Percentiles rank a stretch among this genome's conserved stretches.
These are phyloP conservation scores for Kalmusia sp. DNA, from an alignment of 2,329 filamentous ascomycete genomes.

Conservation along the genomic window DNA sequence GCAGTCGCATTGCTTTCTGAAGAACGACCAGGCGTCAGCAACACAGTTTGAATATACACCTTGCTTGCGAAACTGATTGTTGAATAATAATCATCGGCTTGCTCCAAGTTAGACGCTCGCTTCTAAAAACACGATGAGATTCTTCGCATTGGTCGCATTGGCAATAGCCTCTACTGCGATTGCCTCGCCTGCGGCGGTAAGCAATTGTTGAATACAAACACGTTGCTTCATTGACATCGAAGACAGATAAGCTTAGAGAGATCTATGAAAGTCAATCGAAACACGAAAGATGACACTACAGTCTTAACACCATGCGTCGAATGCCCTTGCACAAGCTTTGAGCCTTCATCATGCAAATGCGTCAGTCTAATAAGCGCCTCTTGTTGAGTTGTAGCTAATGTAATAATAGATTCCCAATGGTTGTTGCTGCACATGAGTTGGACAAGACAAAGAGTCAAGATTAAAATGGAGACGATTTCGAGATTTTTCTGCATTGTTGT, in stretches of 20 bases:
- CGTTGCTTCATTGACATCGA: neutral
- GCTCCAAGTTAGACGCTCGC: neutral
- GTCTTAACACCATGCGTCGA: slow-evolving; percentile 24
- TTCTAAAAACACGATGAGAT: slow-evolving; percentile 28
- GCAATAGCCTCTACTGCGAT: slow-evolving; percentile 24
- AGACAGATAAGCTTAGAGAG: slow-evolving; percentile 31
- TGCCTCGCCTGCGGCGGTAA: slow-evolving; percentile 34
- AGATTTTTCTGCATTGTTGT: no score
- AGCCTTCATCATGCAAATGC: slow-evolving; percentile 26
- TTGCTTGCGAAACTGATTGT: no score
- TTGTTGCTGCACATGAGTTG: slow-evolving; percentile 32
- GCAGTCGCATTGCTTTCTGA: slow-evolving; percentile 11
- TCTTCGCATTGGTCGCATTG: slow-evolving; percentile 29
- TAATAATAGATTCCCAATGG: slow-evolving; percentile 33
- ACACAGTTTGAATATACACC: neutral
- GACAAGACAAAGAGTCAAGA: no score
- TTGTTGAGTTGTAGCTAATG: slow-evolving; percentile 6
- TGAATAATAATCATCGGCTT: no score
- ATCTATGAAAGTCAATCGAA: slow-evolving; percentile 22
- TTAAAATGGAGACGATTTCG: no score
- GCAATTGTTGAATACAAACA: neutral
- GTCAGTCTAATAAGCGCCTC: slow-evolving; percentile 19
- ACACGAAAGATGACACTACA: slow-evolving; percentile 18
- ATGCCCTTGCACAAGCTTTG: slow-evolving; percentile 33
- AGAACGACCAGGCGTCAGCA: slow-evolving; percentile 1